Evolutionary conservation across 2,329 filamentous ascomycete genomes (phyloP), one percentile per base, ranked within the genome.

Genomic region (Colletotrichum musicola): DNA sequence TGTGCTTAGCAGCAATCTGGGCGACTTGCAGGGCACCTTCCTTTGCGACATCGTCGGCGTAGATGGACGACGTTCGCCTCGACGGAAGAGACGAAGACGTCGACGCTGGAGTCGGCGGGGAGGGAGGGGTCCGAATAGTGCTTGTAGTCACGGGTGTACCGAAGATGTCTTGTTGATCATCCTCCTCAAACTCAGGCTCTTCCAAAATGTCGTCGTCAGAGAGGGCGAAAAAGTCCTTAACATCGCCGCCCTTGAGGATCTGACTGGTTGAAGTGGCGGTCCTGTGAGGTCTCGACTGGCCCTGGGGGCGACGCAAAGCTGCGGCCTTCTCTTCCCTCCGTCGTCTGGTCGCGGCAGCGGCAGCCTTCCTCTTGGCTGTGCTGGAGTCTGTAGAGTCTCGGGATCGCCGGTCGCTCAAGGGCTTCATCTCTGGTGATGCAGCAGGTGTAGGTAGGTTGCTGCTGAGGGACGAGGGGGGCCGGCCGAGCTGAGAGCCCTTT

Each of bases 171-270:
- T 56, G 30, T 7, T 53, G 30, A 10, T 35, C 30, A 35, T 35
- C 30, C 10, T 35, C 30, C 7, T 35, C 50, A 3, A 57, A 20
- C 13, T 69, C 51, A 5, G 50, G 72, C 72, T 73, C 77, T 72
- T 89, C 87, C 9, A 86, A 85, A 69, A 89, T 87, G 63, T 89
- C 87, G 35, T 89, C 86, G 68, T 89, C 87, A 64, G 82, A 85
- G 6, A 20, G 63, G 18, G 64, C 60, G 38, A 62, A 71, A 51
- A 71, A 71, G 16, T 71, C 70, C 14, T 71, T 70, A 27, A 71
- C 70, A 49, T 77, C 77, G 7, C 71, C 64, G 18, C 76, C 74
- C 38, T 73, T 77, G 55, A 72, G 72, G 42, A 77, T 46, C 7
- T 73, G 60, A 12, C 55, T 72, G 18, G 73, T 60, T 54, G 59